phyloP scores from a whole-genome alignment of 192 early-diverging fungal genomes.

The Entrophospora sp. region DNA sequence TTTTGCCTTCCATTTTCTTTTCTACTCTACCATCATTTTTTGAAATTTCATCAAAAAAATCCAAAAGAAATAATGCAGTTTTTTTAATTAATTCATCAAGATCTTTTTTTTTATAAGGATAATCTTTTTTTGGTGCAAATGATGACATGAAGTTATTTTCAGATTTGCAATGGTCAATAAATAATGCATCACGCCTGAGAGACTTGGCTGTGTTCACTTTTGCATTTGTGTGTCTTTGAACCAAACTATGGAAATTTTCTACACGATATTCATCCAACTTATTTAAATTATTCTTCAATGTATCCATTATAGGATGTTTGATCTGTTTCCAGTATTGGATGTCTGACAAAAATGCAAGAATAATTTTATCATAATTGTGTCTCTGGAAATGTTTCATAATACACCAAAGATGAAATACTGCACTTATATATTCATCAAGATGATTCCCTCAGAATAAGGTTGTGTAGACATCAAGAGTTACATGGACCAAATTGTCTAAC shows the following conservation, averaged over 20 bases:
- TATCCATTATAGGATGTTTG: not conserved
- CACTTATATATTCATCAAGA: conserved; percentile 1
- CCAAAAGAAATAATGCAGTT: not conserved
- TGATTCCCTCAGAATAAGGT: not conserved
- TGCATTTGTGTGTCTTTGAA: not conserved
- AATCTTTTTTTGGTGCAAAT: not conserved
- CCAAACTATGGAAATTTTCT: not conserved
- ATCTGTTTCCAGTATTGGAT: not conserved
- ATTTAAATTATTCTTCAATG: not conserved
- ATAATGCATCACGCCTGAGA: not conserved
- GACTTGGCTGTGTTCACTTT: not conserved
- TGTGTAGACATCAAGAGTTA: not conserved
- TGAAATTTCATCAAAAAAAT: not conserved
- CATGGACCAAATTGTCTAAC: not conserved
- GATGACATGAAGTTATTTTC: not conserved
- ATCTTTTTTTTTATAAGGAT: conserved; percentile 5
- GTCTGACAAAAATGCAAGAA: not conserved
- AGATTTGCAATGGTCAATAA: not conserved
- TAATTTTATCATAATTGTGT: conserved; percentile 8
- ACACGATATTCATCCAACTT: not conserved
- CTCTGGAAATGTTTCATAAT: not conserved
- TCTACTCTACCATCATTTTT: not conserved
- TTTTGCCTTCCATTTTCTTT: not conserved
- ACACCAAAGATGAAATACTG: not conserved
- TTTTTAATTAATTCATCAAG: not conserved